These are phyloP conservation scores for Monilinia polystroma DNA, from an alignment of 2,329 filamentous ascomycete genomes.

Conservation along the genomic window DNA sequence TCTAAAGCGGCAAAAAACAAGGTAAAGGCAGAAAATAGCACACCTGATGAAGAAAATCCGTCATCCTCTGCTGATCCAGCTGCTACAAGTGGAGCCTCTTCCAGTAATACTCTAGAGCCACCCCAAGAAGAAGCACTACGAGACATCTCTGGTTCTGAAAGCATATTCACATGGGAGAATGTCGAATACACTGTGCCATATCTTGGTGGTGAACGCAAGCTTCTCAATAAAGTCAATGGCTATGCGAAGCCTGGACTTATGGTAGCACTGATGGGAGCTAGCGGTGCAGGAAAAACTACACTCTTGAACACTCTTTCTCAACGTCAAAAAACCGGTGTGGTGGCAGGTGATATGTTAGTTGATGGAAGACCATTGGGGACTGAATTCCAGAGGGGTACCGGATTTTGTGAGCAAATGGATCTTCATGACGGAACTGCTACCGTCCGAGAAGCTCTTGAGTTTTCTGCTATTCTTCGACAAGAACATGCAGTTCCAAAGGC, in stretches of 20 bases:
- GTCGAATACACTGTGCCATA: conserved; percentile 73
- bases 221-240: conserved; percentile 69
- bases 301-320: conserved; percentile 74
- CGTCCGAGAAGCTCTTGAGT: conserved; percentile 66
- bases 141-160: conserved; percentile 56
- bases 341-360: conserved; percentile 67
- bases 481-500: conserved; percentile 51
- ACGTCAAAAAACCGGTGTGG: conserved; percentile 62
- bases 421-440: conserved; percentile 67
- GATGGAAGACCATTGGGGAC: conserved; percentile 61
- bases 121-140: conserved; percentile 45
- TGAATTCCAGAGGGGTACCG: conserved; percentile 67
- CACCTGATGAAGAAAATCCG: conserved; percentile 55
- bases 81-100: conserved; percentile 35
- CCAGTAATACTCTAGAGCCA: conserved; percentile 28
- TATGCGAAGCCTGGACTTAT: conserved; percentile 77
- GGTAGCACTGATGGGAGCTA: conserved; percentile 79
- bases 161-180: conserved; percentile 69
- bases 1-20: conserved; percentile 59
- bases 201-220: conserved; percentile 56
- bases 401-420: conserved; percentile 72
- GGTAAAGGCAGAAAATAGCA: conserved; percentile 45
- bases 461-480: conserved; percentile 65
- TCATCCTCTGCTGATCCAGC: background rate
- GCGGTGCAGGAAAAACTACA: conserved; percentile 81